phyloP scores from a whole-genome alignment of 1,284 basidiomycete genomes.

The Pseudozyma thailandica region DNA sequence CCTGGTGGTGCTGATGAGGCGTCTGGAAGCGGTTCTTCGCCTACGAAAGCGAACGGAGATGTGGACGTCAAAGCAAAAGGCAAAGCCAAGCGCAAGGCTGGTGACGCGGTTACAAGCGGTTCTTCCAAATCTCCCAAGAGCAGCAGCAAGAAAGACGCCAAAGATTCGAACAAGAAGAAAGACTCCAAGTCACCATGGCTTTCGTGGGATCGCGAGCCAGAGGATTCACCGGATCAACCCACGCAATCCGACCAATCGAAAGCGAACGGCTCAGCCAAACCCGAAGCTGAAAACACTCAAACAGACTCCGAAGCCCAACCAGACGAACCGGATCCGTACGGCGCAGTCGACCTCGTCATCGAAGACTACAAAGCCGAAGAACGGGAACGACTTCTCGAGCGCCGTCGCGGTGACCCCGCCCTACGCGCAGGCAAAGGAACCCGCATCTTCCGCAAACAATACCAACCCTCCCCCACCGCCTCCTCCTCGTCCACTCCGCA shows the following conservation, averaged over 20 bases:
- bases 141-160: slow-evolving; percentile 7
- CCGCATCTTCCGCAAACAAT: slow-evolving; percentile 56
- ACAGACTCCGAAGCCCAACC: neutral
- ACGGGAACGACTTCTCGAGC: slow-evolving; percentile 50
- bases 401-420: slow-evolving; percentile 56
- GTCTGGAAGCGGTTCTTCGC: no score
- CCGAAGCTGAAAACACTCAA: neutral
- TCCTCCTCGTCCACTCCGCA: slow-evolving; percentile 20
- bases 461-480: slow-evolving; percentile 31
- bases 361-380: slow-evolving; percentile 60
- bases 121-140: slow-evolving; percentile 4
- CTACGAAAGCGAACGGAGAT: slow-evolving; percentile 2
- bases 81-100: slow-evolving; percentile 18
- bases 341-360: slow-evolving; percentile 55
- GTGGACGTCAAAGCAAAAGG: slow-evolving; percentile 6
- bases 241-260: neutral
- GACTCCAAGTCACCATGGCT: slow-evolving; percentile 31
- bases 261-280: neutral
- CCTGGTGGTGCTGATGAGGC: neutral
- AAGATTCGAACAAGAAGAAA: slow-evolving; percentile 6
- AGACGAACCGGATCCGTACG: slow-evolving; percentile 33
- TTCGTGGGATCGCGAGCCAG: slow-evolving; percentile 25
- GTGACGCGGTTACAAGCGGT: neutral
- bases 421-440: slow-evolving; percentile 50
- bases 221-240: neutral